A percentile compares a stretch with the other conserved stretches of the same genome.
Evolutionary conservation across 495 filamentous ascomycete genomes (phyloP).

Genomic region (Friedmanniomyces endolithicus): DNA sequence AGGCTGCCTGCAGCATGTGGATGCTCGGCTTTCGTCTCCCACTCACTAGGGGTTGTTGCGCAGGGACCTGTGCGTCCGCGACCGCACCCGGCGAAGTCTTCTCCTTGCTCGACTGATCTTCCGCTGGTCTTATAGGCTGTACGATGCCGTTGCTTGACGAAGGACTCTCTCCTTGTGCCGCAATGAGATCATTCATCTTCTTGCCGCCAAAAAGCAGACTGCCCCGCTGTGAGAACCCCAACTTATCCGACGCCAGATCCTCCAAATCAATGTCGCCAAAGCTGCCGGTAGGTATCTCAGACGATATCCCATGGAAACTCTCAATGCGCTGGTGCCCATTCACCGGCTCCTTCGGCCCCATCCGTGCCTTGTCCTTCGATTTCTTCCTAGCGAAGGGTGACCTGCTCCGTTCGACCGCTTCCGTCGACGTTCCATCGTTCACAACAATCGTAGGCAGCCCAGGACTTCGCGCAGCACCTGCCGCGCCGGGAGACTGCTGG

Average conservation of each 20-base stretch:
- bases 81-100: neutral
- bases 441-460: constrained; percentile 31
- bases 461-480: constrained; percentile 10
- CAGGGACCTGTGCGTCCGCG: neutral
- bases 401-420: neutral
- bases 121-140: constrained; percentile 2
- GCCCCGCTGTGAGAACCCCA: constrained; percentile 52
- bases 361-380: neutral
- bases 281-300: constrained; percentile 43
- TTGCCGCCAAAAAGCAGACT: constrained; percentile 51
- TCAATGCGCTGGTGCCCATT: constrained; percentile 5
- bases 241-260: constrained; percentile 37
- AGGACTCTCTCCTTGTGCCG: constrained; percentile 9
- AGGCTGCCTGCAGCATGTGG: constrained; percentile 12
- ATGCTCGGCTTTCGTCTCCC: constrained; percentile 17
- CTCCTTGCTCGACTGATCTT: neutral
- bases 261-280: constrained; percentile 34
- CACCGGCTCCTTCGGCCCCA: neutral
- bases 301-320: constrained; percentile 41
- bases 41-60: constrained; percentile 6
- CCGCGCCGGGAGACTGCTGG: neutral
- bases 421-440: constrained; percentile 17
- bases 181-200: constrained; percentile 29
- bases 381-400: constrained; percentile 8
- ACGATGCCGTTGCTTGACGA: neutral